phyloP scores from a whole-genome alignment of 179 eudicot species.

The Silene coronaria region DNA sequence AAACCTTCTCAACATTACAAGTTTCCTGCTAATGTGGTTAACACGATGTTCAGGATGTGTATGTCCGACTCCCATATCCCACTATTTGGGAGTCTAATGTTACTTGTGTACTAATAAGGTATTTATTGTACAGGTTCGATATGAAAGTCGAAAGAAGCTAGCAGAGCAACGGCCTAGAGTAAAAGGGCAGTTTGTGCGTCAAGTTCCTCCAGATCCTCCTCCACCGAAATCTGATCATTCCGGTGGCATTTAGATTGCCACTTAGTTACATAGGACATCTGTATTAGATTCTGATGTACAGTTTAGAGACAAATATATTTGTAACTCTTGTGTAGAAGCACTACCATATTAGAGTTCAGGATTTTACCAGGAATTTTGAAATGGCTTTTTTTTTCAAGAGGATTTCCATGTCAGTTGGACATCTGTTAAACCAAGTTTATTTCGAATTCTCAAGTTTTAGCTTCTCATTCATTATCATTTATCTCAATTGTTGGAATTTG shows the following conservation, averaged over 20 bases:
- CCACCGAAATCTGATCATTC: slow-evolving; percentile 28
- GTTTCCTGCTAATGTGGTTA: too few species aligned
- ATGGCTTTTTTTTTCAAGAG: background rate
- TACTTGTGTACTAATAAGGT: slow-evolving; percentile 7
- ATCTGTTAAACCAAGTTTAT: background rate
- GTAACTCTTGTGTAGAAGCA: background rate
- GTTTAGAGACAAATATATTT: slow-evolving; percentile 7
- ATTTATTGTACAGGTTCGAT: slow-evolving; percentile 60
- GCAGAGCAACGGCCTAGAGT: slow-evolving; percentile 87
- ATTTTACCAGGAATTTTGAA: background rate
- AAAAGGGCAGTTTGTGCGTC: slow-evolving; percentile 92
- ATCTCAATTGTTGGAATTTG: too few species aligned
- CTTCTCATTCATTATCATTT: too few species aligned
- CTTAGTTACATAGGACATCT: slow-evolving; percentile 12
- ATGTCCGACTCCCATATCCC: too few species aligned
- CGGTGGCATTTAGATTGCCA: slow-evolving; percentile 30
- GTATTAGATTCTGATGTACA: slow-evolving; percentile 14
- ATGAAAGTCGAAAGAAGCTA: slow-evolving; percentile 81
- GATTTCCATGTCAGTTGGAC: background rate
- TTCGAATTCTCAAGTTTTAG: too few species aligned
- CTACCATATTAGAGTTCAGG: background rate
- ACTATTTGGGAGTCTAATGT: too few species aligned
- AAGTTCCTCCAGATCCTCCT: slow-evolving; percentile 44
- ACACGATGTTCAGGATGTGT: too few species aligned
- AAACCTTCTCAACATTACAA: background rate